Percentiles rank a stretch among this genome's conserved stretches.
Evolutionary conservation across 2,329 filamentous ascomycete species (phyloP).

Genomic region (Fusarium tjaetaba): DNA sequence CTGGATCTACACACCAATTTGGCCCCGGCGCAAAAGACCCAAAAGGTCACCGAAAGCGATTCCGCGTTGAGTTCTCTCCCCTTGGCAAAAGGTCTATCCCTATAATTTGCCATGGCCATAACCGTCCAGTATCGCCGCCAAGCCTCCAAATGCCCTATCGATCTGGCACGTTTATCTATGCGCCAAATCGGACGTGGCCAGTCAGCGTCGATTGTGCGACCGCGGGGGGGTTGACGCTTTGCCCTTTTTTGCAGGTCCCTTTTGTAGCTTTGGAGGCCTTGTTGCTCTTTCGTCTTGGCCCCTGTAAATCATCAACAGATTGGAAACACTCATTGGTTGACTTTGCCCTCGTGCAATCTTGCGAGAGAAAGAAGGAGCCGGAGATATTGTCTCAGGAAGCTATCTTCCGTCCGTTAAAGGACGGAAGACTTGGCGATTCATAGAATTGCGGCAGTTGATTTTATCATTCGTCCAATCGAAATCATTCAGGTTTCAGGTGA

Average conservation of each 20-base stretch:
- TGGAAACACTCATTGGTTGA: constrained; percentile 12
- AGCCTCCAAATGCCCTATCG: constrained; percentile 38
- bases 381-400: constrained; percentile 14
- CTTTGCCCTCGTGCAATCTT: constrained; percentile 23
- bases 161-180: constrained; percentile 44
- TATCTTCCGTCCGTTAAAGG: constrained; percentile 8
- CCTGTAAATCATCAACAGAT: constrained; percentile 7
- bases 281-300: constrained; percentile 23
- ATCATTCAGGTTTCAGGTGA: constrained; percentile 6
- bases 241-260: constrained; percentile 43
- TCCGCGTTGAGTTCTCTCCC: neutral
- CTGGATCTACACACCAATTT: neutral
- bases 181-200: constrained; percentile 31
- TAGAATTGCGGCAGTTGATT: neutral
- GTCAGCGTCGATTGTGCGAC: constrained; percentile 10
- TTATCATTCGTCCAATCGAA: constrained; percentile 16
- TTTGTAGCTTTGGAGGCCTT: constrained; percentile 25
- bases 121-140: constrained; percentile 13
- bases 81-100: constrained; percentile 22
- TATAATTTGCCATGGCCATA: neutral
- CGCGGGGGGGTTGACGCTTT: constrained; percentile 18
- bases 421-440: neutral
- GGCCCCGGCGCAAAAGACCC: constrained; percentile 15
- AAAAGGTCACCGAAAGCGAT: constrained; percentile 30
- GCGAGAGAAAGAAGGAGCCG: constrained; percentile 17